Percentiles rank a stretch among this genome's conserved stretches.
Evolutionary conservation across 2,329 filamentous ascomycete species (phyloP).

Genomic region (Bertia moriformis): DNA sequence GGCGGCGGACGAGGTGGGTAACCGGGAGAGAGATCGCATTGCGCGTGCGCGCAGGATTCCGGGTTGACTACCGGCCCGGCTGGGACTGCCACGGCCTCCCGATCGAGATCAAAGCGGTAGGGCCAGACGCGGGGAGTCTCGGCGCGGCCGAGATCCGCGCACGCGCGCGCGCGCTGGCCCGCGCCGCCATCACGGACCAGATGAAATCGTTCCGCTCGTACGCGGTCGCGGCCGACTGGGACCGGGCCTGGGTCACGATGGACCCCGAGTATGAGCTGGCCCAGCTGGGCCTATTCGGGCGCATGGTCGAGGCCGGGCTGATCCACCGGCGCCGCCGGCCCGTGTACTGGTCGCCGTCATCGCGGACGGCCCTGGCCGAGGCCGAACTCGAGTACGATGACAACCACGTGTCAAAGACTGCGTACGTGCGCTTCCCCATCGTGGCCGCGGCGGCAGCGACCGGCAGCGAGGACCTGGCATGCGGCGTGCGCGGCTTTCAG

Average conservation of each 20-base stretch:
- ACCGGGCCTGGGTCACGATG: conserved; percentile 65
- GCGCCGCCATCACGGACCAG: conserved; percentile 55
- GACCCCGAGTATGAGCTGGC: conserved; percentile 58
- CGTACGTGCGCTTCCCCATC: conserved; percentile 71
- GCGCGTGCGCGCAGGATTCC: conserved; percentile 35
- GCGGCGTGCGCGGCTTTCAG: conserved; percentile 18
- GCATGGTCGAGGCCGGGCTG: conserved; percentile 58
- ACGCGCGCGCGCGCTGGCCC: conserved; percentile 51
- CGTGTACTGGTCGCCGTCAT: conserved; percentile 76
- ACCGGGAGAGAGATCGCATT: conserved; percentile 4
- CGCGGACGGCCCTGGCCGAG: conserved; percentile 66
- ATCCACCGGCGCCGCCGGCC: conserved; percentile 70
- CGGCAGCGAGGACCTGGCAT: conserved; percentile 20
- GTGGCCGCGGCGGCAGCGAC: conserved; percentile 29
- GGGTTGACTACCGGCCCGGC: conserved; percentile 75
- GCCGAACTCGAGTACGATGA: conserved; percentile 76
- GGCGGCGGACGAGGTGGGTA: too few species aligned
- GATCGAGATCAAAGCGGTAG: conserved; percentile 89
- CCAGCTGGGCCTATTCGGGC: conserved; percentile 62
- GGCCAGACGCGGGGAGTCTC: conserved; percentile 23
- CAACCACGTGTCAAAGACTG: conserved; percentile 54
- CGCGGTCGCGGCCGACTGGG: conserved; percentile 72
- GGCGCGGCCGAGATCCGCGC: conserved; percentile 44
- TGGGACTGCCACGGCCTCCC: conserved; percentile 98
- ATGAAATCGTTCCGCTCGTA: conserved; percentile 60